Evolutionary conservation across 495 filamentous ascomycete species (phyloP).

Genomic region (Astrothelium subdiscretum): DNA sequence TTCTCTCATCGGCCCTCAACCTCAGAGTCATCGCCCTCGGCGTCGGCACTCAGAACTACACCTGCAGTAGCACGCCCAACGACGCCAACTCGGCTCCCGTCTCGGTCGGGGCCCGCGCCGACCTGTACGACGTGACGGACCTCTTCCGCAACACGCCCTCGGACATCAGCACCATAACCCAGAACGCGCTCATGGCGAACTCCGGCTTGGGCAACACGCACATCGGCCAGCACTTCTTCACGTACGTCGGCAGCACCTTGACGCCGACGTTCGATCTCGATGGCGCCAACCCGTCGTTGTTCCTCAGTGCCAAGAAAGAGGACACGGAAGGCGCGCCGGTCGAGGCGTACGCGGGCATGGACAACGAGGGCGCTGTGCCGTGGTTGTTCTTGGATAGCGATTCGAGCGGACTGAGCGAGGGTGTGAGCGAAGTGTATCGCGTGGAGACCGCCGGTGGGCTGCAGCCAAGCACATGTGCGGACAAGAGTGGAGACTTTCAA

Average conservation of each 20-base stretch:
- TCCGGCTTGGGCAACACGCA: constrained; percentile 2
- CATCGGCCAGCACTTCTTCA: constrained; percentile 18
- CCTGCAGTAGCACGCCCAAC: constrained; percentile 8
- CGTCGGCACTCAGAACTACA: constrained; percentile 22
- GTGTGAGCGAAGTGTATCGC: constrained; percentile 11
- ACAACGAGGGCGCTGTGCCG: constrained; percentile 10
- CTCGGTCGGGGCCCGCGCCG: constrained; percentile 15
- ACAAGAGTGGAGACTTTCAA: not conserved
- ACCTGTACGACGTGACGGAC: constrained; percentile 13
- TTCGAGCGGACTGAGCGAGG: not conserved
- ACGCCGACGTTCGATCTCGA: constrained; percentile 12
- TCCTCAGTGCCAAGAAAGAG: constrained; percentile 4
- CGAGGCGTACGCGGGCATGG: not conserved
- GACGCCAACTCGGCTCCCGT: not conserved
- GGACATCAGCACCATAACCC: not conserved
- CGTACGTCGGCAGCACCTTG: not conserved
- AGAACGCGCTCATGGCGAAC: not conserved
- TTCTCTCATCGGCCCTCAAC: not conserved
- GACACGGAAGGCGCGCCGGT: constrained; percentile 6
- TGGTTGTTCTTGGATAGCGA: constrained; percentile 11
- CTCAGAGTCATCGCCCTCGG: constrained; percentile 17
- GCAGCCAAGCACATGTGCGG: constrained; percentile 5
- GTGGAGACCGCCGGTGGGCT: constrained; percentile 15
- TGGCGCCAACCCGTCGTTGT: not conserved
- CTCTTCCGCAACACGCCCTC: not conserved